Conservation (phyloP, 441 rosid species). For the Eruca vesicaria region DNA sequence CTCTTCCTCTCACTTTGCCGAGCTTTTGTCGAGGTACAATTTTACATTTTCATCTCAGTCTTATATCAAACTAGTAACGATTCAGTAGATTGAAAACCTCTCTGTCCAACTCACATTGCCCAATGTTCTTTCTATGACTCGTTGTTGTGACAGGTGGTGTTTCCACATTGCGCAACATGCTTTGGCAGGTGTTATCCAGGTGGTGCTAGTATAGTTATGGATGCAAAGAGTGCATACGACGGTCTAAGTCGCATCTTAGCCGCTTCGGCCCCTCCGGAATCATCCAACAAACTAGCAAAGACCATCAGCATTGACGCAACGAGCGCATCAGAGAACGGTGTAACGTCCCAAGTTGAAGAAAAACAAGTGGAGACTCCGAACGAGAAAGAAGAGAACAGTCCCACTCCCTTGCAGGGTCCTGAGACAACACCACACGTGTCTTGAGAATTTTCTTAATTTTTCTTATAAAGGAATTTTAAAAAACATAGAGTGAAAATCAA, state of each 20-base stretch:
- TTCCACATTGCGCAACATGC: constrained; percentile 83
- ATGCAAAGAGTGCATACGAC: constrained; percentile 62
- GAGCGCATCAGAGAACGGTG: constrained; percentile 51
- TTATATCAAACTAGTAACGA: neutral
- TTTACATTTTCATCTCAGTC: neutral
- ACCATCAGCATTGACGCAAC: neutral
- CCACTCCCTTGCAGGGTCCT: constrained; percentile 3
- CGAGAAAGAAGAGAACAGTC: constrained; percentile 30
- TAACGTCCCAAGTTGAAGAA: constrained; percentile 41
- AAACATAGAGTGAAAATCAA: neutral
- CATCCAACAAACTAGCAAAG: constrained; percentile 42
- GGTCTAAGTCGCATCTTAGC: constrained; percentile 59
- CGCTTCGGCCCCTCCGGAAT: constrained; percentile 50
- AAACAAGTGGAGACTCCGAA: constrained; percentile 24
- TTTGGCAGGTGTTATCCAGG: constrained; percentile 94
- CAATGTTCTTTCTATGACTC: neutral
- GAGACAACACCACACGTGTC: constrained; percentile 25
- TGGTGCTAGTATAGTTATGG: constrained; percentile 67
- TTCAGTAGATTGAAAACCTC: constrained; percentile 4
- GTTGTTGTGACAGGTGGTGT: constrained; percentile 57
- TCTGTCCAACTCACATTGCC: neutral
- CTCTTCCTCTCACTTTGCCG: constrained; percentile 91
- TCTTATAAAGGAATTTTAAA: neutral
- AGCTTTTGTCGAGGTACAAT: constrained; percentile 72
- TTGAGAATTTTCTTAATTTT: neutral